phyloP scores from a whole-genome alignment of 352 stramenopile genomes.

The Phytophthora cactorum region DNA sequence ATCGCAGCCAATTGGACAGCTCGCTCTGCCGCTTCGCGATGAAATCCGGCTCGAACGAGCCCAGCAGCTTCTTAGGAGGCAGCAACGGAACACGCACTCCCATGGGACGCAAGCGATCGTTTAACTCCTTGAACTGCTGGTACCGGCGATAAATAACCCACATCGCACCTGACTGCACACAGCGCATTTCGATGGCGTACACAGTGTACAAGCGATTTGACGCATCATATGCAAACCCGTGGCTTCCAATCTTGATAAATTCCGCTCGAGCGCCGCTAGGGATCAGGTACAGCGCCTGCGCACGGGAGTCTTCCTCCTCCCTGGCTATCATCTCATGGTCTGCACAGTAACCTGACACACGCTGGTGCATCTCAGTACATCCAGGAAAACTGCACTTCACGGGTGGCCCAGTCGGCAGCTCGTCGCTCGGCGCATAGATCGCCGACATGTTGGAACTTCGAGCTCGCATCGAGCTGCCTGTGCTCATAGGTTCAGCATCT shows the following conservation, averaged over 20 bases:
- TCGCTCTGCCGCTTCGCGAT: slow-evolving; percentile 76
- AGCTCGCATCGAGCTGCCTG: slow-evolving; percentile 27
- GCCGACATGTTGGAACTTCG: slow-evolving; percentile 61
- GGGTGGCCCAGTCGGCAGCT: slow-evolving; percentile 46
- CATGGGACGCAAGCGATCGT: slow-evolving; percentile 64
- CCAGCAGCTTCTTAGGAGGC: slow-evolving; percentile 85
- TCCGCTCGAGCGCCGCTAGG: slow-evolving; percentile 66
- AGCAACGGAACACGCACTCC: slow-evolving; percentile 79
- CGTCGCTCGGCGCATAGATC: slow-evolving; percentile 45
- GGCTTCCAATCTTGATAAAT: slow-evolving; percentile 78
- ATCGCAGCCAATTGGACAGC: slow-evolving; percentile 71
- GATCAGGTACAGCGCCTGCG: slow-evolving; percentile 83
- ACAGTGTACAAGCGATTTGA: slow-evolving; percentile 83
- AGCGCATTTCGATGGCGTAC: slow-evolving; percentile 82
- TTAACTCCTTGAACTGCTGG: slow-evolving; percentile 84
- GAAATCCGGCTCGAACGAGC: slow-evolving; percentile 85
- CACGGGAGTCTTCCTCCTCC: slow-evolving; percentile 83
- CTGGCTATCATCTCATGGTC: slow-evolving; percentile 84
- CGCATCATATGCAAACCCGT: slow-evolving; percentile 79
- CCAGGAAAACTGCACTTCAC: slow-evolving; percentile 57
- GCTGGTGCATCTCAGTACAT: slow-evolving; percentile 69
- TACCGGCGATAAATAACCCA: slow-evolving; percentile 89
- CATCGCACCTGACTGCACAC: slow-evolving; percentile 68
- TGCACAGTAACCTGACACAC: slow-evolving; percentile 71
- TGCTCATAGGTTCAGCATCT: slow-evolving; percentile 7